These are phyloP conservation scores for Geotrichum reessii DNA, from an alignment of 1,139 yeast species.

Conservation along the genomic window DNA sequence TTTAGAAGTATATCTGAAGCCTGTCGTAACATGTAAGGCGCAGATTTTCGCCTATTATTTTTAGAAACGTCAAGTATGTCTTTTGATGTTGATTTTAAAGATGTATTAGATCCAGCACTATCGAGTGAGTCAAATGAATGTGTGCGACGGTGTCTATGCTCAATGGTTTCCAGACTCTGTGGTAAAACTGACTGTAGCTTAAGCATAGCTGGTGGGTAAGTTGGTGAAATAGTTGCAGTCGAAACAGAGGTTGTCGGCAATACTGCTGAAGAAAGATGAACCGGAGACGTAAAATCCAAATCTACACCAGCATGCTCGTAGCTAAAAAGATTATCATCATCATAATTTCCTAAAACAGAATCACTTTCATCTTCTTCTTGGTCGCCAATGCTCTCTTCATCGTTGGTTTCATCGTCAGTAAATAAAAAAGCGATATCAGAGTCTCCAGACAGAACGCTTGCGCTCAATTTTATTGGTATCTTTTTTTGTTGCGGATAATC, in stretches of 20 bases:
- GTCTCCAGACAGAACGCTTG: slow-evolving; percentile 1
- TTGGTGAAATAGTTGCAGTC: slow-evolving; percentile 3
- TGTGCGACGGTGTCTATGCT: background rate
- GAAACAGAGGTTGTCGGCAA: slow-evolving; percentile 11
- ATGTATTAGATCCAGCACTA: slow-evolving; percentile 7
- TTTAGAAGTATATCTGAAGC: background rate
- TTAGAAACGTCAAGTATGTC: slow-evolving; percentile 4
- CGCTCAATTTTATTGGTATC: slow-evolving; percentile 6
- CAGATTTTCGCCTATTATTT: slow-evolving; percentile 12
- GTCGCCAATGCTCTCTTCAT: background rate
- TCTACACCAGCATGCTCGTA: background rate
- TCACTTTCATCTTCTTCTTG: background rate
- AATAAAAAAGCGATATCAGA: slow-evolving; percentile 12
- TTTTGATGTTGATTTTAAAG: slow-evolving; percentile 3
- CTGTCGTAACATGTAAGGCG: slow-evolving; percentile 11
- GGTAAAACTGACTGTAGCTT: slow-evolving; percentile 8
- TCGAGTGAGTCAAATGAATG: slow-evolving; percentile 6
- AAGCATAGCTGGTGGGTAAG: slow-evolving; percentile 9
- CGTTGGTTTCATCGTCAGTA: slow-evolving; percentile 11
- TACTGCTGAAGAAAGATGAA: slow-evolving; percentile 1
- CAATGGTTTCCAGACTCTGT: background rate
- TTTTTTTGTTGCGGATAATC: background rate
- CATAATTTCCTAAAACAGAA: background rate
- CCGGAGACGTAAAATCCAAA: slow-evolving; percentile 8
- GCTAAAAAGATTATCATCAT: background rate